These are phyloP conservation scores for Echria macrotheca DNA, from an alignment of 495 filamentous ascomycete species.

Conservation along the genomic window DNA sequence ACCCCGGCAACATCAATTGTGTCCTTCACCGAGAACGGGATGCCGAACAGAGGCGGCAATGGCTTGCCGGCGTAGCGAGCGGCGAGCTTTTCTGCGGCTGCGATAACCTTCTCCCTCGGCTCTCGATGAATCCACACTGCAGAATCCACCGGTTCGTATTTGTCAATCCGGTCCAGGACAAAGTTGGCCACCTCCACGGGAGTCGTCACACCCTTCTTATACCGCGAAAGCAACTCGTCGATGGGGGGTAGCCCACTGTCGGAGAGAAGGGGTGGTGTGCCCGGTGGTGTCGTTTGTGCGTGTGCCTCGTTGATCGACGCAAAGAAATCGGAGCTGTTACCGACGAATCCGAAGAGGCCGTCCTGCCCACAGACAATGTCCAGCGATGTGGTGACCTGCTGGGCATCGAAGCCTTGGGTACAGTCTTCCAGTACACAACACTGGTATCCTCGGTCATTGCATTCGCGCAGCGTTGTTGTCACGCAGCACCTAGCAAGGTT, in stretches of 20 bases:
- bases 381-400: conserved; percentile 31
- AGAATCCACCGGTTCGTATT: conserved; percentile 42
- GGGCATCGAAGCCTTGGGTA: conserved; percentile 33
- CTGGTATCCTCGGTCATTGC: conserved; percentile 69
- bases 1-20: conserved; percentile 55
- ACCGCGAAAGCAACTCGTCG: conserved; percentile 28
- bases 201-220: conserved; percentile 25
- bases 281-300: conserved; percentile 25
- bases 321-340: conserved; percentile 32
- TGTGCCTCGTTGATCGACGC: conserved; percentile 23
- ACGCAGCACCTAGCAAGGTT: conserved; percentile 46
- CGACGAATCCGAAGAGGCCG: conserved; percentile 45
- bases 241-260: conserved; percentile 29
- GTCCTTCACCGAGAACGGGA: conserved; percentile 63
- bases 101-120: conserved; percentile 32
- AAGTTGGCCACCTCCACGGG: conserved; percentile 32
- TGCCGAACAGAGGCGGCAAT: conserved; percentile 54
- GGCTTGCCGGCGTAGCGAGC: conserved; percentile 39
- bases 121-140: conserved; percentile 52
- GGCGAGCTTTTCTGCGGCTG: conserved; percentile 39
- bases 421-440: conserved; percentile 49
- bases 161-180: conserved; percentile 39
- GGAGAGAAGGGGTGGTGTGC: conserved; percentile 23
- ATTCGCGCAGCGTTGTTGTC: conserved; percentile 62
- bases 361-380: conserved; percentile 34